These are phyloP conservation scores for Asclepias syriaca DNA, from an alignment of 257 asterid species.

Conservation along the genomic window DNA sequence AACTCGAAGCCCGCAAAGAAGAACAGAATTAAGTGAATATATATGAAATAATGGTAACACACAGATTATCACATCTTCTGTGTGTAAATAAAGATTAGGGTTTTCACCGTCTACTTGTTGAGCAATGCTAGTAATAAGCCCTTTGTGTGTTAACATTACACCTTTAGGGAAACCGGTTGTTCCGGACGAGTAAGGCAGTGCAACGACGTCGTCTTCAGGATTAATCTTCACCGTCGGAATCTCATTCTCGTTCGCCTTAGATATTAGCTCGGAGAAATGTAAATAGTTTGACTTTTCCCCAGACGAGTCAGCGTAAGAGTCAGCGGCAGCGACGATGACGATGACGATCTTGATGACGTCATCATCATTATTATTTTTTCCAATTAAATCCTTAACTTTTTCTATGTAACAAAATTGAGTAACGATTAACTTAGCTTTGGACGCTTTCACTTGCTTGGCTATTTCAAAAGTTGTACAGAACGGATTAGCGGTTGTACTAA, in stretches of 20 bases:
- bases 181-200: slow-evolving; percentile 35
- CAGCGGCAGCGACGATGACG: no score
- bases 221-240: slow-evolving; percentile 23
- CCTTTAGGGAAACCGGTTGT: slow-evolving; percentile 38
- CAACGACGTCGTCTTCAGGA: slow-evolving; percentile 23
- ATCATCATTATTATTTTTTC: slow-evolving; percentile 7
- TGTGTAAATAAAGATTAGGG: slow-evolving; percentile 29
- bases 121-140: slow-evolving; percentile 31
- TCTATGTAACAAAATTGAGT: slow-evolving; percentile 23
- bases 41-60: slow-evolving; percentile 38
- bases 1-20: slow-evolving; percentile 34
- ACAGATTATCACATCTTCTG: slow-evolving; percentile 35
- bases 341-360: slow-evolving; percentile 8
- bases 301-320: not conserved
- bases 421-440: slow-evolving; percentile 28
- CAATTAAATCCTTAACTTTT: slow-evolving; percentile 17
- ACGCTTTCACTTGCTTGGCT: slow-evolving; percentile 28
- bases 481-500: slow-evolving; percentile 32
- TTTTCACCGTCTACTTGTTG: slow-evolving; percentile 41
- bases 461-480: slow-evolving; percentile 29
- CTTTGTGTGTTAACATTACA: slow-evolving; percentile 35
- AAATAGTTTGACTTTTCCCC: slow-evolving; percentile 10
- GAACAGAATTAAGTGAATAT: slow-evolving; percentile 23
- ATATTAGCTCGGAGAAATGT: slow-evolving; percentile 17
- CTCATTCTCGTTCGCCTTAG: slow-evolving; percentile 5